Conservation (phyloP, 331 rosid genomes). For the Rhamnella rubrinervis region DNA sequence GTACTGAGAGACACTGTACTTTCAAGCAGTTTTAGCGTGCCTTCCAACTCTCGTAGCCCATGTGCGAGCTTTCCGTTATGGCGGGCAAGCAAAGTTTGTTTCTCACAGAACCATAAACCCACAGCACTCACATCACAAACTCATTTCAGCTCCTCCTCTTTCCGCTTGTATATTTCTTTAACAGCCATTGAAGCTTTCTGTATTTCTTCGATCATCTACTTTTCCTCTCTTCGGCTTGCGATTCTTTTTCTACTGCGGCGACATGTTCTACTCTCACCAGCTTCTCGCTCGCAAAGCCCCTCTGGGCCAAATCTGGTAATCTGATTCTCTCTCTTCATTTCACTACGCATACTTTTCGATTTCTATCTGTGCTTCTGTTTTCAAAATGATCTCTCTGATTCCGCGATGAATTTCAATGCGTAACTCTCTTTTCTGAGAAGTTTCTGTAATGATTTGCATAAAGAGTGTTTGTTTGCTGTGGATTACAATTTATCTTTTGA, state of each 20-base stretch:
- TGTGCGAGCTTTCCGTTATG: background rate
- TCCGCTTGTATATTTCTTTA: background rate
- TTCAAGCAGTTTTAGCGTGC: too few species aligned
- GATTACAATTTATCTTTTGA: background rate
- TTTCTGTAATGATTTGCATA: too few species aligned
- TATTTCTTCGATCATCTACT: background rate
- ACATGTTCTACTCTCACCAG: slow-evolving; percentile 82
- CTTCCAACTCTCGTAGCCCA: background rate
- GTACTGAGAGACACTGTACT: too few species aligned
- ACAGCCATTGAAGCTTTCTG: slow-evolving; percentile 3
- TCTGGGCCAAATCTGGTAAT: slow-evolving; percentile 80
- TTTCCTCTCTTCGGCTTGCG: slow-evolving; percentile 7
- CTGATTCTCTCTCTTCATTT: background rate
- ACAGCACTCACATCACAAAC: background rate
- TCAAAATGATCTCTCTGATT: background rate
- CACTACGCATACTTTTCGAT: background rate
- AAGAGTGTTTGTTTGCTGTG: background rate
- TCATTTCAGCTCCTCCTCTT: slow-evolving; percentile 10
- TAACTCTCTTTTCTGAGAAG: too few species aligned
- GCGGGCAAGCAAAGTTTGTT: background rate
- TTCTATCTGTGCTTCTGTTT: background rate
- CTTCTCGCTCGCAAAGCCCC: slow-evolving; percentile 86
- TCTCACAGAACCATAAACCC: background rate
- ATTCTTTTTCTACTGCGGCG: background rate
- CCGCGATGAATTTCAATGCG: too few species aligned